Evolutionary conservation across 257 asterid genomes (phyloP), one percentile per base, ranked within the genome.

Genomic region (Fraxinus americana): DNA sequence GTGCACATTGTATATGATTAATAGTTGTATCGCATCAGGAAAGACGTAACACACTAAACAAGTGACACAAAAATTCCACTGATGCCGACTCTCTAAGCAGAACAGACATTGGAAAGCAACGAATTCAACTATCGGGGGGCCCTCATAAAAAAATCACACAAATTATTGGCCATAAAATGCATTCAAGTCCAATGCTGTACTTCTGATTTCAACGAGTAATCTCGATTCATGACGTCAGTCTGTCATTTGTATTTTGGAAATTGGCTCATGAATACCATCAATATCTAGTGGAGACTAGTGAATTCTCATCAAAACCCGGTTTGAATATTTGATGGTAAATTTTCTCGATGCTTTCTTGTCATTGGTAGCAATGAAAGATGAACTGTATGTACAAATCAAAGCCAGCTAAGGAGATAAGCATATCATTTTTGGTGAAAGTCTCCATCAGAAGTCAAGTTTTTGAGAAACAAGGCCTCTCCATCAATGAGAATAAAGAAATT

Each of bases 341-440:
- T 52, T 52, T 17, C 61, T 16, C 0, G 1, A 52, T 17, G 61
- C n/a, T 17, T 17, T 17, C 61, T 52, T 17, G 23, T 52, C 23
- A 52, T 17, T 52, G 61, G n/a, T 5, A 52, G 61, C 61, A 52
- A 52, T 52, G 23, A 52, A 52, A 52, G 23, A 52, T 14, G 23
- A 19, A 52, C 23, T 52, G 23, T 38, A 54, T 67, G 69, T 48
- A 52, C 27, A 67, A 74, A 72, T 38, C 79, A 38, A 71, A 75
- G 86, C 69, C 29, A 48, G 66, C 70, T 14, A 27, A 6, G 61
- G 75, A 35, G 77, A 63, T 82, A 69, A 59, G 14, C 27, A 30
- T 23, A 25, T 52, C 1, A 63, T n/a, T 85, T 83, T 85, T 77
- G 86, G 89, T 82, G 82, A 54, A 54, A 38, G 86, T 87, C 87